These are phyloP conservation scores for Cadophora malorum DNA, from an alignment of 2,329 filamentous ascomycete species.

Conservation along the genomic window DNA sequence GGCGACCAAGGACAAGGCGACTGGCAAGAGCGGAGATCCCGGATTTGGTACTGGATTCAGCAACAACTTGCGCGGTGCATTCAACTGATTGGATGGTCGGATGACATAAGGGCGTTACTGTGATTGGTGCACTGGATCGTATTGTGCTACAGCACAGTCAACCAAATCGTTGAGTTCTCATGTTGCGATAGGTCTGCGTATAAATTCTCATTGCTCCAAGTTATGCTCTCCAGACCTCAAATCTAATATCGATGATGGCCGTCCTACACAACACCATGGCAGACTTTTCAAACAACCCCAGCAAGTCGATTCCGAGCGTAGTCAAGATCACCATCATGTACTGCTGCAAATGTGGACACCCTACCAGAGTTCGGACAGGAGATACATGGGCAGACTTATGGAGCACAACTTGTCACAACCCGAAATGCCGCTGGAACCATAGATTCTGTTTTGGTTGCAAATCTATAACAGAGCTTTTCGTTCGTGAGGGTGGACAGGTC, in stretches of 20 bases:
- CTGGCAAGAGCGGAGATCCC: neutral
- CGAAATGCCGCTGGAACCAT: neutral
- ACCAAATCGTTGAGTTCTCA: neutral
- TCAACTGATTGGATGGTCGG: neutral
- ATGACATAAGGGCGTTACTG: neutral
- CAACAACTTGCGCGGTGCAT: neutral
- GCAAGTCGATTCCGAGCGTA: no score
- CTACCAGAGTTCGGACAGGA: neutral
- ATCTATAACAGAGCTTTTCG: neutral
- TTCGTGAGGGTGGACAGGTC: neutral
- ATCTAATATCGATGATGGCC: neutral
- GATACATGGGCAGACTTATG: constrained; percentile 1
- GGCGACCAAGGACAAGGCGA: neutral
- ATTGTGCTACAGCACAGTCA: neutral
- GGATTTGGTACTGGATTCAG: neutral
- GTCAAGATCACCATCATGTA: constrained; percentile 4
- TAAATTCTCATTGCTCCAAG: neutral
- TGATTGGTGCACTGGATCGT: neutral
- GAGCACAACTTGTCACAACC: neutral
- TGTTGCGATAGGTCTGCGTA: neutral
- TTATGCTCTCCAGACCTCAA: neutral
- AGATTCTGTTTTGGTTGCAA: neutral
- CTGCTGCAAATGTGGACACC: neutral
- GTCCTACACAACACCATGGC: neutral
- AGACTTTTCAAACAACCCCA: neutral